Base-by-base conservation (phyloP, 164 flowering plant species). In the Kalanchoe fedtschenkoi region DNA sequence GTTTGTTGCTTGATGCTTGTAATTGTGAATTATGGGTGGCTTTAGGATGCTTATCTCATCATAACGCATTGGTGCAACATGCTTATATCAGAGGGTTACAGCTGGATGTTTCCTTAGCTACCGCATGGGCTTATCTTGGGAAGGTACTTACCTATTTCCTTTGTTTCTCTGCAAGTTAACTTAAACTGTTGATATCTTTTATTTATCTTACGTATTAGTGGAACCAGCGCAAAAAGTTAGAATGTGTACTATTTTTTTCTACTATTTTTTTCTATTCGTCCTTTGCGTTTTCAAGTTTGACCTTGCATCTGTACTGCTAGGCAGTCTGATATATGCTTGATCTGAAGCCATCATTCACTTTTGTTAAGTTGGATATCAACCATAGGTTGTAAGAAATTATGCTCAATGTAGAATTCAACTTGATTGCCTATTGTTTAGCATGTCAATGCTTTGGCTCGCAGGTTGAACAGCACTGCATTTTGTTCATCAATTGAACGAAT, bases 71-170 rank as follows among this genome's bases (percentile, higher is more conserved):
- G 72, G 83, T 74, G 70, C 97, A 91, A 71, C 97, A 95, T 82
- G 89, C 96, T 65, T 76, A 83, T 13, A 80, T 95, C 64, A 77
- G 99, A 72, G 93, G 78, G 46, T 73, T 95, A 77, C 97, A 89
- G n/a, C 76, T 95, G 77, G 91, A 91, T 83, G 81, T 78, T 63
- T 89, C 99, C 67, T 77, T 82, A 65, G 93, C 99, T 65, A 71
- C 68, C 69, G 95, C 96, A 34, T 95, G 97, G 99, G 95, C 93
- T 29, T 83, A 74, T 67, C 88, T 95, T 35, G 99, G 99, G 75
- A 81, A 88, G 96, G 99, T 93, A 75, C 43, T 32, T 58, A 30
- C 41, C 33, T 30, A n/a, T n/a, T 61, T 38, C 30, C 0, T 35
- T 19, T 64, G 13, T 61, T 61, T 9, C 37, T 13, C 11, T 3